A percentile compares a stretch with the other conserved stretches of the same genome.
Conservation (phyloP, 192 early-diverging fungal genomes). For the Allomyces macrogynus region DNA sequence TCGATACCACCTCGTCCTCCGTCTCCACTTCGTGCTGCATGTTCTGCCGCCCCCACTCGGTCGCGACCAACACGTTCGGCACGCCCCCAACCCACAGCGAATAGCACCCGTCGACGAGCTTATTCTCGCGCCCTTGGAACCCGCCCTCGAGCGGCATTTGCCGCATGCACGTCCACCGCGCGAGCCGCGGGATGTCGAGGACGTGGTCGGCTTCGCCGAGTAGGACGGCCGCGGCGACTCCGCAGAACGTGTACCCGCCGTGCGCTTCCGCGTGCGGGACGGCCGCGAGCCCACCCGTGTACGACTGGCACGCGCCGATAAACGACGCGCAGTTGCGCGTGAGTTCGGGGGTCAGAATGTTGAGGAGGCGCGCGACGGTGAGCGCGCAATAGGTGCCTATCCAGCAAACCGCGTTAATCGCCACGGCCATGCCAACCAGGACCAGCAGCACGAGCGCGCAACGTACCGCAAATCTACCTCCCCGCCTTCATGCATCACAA, state of each 20-base stretch:
- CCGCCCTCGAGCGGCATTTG: conserved; percentile 89
- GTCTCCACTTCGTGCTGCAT: conserved; percentile 4
- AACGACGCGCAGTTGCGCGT: conserved; percentile 39
- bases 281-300: conserved; percentile 74
- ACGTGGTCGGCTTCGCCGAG: conserved; percentile 42
- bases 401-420: background rate
- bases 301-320: conserved; percentile 64
- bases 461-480: conserved; percentile 68
- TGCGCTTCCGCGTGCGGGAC: conserved; percentile 76
- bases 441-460: too few species aligned
- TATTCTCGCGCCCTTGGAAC: conserved; percentile 88
- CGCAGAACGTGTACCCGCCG: conserved; percentile 90
- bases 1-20: background rate
- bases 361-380: conserved; percentile 52
- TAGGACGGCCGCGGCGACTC: conserved; percentile 64
- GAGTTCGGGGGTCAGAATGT: conserved; percentile 65
- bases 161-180: conserved; percentile 50
- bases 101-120: conserved; percentile 96
- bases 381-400: conserved; percentile 69
- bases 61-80: conserved; percentile 44
- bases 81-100: conserved; percentile 84
- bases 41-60: conserved; percentile 7
- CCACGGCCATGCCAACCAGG: too few species aligned
- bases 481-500: conserved; percentile 69
- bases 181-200: background rate